Evolutionary conservation across 2,329 filamentous ascomycete species (phyloP), one percentile per base, ranked within the genome.

Genomic region (Curvularia sp.): DNA sequence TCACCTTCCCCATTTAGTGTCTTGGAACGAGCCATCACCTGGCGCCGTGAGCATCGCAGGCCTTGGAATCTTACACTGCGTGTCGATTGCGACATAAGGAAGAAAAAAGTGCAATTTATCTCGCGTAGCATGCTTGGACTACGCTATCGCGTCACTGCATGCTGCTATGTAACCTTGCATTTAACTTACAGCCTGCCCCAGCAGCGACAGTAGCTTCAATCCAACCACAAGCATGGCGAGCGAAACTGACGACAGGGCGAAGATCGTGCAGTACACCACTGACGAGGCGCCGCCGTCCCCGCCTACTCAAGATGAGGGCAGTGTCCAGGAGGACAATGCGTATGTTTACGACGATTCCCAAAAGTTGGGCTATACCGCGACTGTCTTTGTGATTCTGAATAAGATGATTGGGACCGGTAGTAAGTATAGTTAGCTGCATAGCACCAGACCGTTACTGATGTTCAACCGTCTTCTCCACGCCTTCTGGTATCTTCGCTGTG

Each of bases 401-500:
- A 73, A 71, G 62, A 69, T 73, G 68, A 73, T 70, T 26, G 65
- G 62, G 9, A 71, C 49, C 55, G 71, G 70, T 56, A 72, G 65
- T 69, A 65, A 28, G 68, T 68, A 41, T n/a, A 15, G 2, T 13
- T 2, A 24, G 4, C n/a, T 24, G 39, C 47, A 24, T 4, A 41
- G 30, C 5, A 44, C 42, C 49, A 42, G 65, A 39, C 59, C 53
- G 24, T 3, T 44, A 31, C 60, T 67, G 7, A 69, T 49, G 8
- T 22, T 3, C 7, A 30, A 22, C 24, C 73, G 72, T 84, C 24
- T 87, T 86, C 66, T 84, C 84, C 0, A 84, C 85, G 0, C 85
- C 85, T 0, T 82, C 82, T 1, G 83, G 84, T n/a, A 84, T 87
- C 48, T 84, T 85, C 57, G 78, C 79, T 7, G 81, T 82, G 1